Evolutionary conservation across 495 filamentous ascomycete genomes (phyloP).

Genomic region (Lentithecium fluviatile): DNA sequence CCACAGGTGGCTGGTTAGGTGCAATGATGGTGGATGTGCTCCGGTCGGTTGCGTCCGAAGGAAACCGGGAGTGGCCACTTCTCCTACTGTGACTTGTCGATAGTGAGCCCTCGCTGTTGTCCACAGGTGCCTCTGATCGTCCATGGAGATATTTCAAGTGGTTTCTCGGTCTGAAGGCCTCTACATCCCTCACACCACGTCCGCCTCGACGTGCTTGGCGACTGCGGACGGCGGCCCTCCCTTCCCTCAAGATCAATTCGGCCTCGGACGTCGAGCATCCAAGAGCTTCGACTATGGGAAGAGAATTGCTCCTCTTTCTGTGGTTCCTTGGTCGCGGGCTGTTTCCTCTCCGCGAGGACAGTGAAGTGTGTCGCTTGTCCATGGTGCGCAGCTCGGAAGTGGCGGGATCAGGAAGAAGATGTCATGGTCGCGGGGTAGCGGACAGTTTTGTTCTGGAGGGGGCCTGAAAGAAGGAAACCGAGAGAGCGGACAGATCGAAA

Average conservation of each 20-base stretch:
- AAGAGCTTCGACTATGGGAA: conserved; percentile 24
- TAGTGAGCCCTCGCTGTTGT: not conserved
- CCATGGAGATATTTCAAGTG: conserved; percentile 18
- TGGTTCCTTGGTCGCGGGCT: conserved; percentile 7
- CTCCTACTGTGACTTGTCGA: not conserved
- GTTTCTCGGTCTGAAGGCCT: conserved; percentile 10
- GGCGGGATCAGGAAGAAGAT: conserved; percentile 9
- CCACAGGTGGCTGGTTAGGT: not conserved
- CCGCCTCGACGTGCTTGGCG: conserved; percentile 12
- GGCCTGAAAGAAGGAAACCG: not conserved
- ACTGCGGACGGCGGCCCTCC: conserved; percentile 24
- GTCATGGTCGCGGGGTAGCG: conserved; percentile 21
- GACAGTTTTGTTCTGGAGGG: not conserved
- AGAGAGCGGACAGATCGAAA: conserved; percentile 28
- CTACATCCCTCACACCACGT: not conserved
- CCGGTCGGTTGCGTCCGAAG: conserved; percentile 15
- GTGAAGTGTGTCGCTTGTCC: conserved; percentile 27
- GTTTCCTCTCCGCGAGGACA: not conserved
- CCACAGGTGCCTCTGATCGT: not conserved
- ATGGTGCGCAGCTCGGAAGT: conserved; percentile 8
- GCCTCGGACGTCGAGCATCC: conserved; percentile 31
- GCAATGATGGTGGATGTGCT: conserved; percentile 16
- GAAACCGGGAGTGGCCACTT: conserved; percentile 6
- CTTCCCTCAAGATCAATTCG: conserved; percentile 22
- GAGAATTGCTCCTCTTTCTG: conserved; percentile 28